Evolutionary conservation across 331 rosid genomes (phyloP).

Genomic region (Ulmus americana): DNA sequence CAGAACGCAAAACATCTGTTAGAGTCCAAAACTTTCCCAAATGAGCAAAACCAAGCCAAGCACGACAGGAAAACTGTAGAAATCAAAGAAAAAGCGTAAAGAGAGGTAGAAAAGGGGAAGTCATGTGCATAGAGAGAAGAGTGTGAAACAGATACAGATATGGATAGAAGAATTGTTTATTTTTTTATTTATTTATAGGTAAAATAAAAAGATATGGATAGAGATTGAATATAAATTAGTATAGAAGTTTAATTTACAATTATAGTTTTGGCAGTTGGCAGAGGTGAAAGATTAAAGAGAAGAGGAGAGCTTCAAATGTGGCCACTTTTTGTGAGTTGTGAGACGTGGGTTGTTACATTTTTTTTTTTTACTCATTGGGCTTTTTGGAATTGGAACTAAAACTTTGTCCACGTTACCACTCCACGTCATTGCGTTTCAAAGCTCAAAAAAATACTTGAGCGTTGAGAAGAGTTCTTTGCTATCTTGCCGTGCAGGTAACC

Average conservation of each 20-base stretch:
- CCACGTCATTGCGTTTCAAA: too few relatives aligned
- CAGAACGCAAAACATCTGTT: background rate
- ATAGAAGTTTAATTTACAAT: background rate
- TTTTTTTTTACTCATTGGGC: background rate
- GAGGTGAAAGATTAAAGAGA: background rate
- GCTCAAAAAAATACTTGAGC: background rate
- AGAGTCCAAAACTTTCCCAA: background rate
- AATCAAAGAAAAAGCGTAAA: background rate
- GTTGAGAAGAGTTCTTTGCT: background rate
- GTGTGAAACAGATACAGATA: background rate
- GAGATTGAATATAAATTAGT: background rate
- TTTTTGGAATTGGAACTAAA: too few relatives aligned
- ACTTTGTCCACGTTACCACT: too few relatives aligned
- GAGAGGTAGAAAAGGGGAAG: conserved; percentile 3
- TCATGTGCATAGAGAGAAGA: conserved; percentile 6
- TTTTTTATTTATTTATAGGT: background rate
- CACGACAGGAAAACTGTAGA: background rate
- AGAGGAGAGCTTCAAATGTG: background rate
- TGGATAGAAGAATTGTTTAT: background rate
- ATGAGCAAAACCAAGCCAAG: conserved; percentile 12
- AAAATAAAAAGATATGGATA: background rate
- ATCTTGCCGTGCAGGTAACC: background rate
- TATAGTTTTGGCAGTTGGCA: conserved; percentile 1
- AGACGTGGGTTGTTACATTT: background rate
- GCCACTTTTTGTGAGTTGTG: background rate